These are phyloP conservation scores for Trypanosoma avium DNA, from an alignment of 208 protist species.

Conservation along the genomic window DNA sequence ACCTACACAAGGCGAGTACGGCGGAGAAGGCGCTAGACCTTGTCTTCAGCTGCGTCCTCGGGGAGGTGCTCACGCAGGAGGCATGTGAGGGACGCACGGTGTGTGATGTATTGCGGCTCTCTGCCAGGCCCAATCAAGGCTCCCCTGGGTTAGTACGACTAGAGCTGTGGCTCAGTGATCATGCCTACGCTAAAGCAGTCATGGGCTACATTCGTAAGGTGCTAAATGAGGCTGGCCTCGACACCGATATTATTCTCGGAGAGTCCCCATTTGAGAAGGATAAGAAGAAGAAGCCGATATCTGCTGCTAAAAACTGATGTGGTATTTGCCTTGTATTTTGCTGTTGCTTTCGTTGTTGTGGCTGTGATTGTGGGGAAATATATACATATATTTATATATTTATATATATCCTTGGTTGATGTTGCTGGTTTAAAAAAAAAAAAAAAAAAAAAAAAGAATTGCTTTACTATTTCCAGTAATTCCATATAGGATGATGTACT, in stretches of 20 bases:
- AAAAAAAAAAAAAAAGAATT: neutral
- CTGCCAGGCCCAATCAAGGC: conserved; percentile 62
- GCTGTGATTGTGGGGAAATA: neutral
- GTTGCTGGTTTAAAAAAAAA: neutral
- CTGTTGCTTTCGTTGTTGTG: conserved; percentile 1
- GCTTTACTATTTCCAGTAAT: neutral
- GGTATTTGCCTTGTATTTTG: neutral
- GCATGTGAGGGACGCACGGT: conserved; percentile 55
- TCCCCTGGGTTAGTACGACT: conserved; percentile 67
- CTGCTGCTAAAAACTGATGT: conserved; percentile 5
- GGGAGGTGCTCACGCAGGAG: conserved; percentile 62
- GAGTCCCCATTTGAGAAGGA: conserved; percentile 66
- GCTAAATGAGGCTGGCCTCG: conserved; percentile 50
- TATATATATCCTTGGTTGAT: neutral
- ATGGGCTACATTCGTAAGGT: conserved; percentile 43
- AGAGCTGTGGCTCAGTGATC: conserved; percentile 88
- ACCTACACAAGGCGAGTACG: conserved; percentile 56
- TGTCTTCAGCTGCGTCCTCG: conserved; percentile 71
- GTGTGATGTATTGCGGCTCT: conserved; percentile 86
- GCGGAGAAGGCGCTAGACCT: conserved; percentile 67
- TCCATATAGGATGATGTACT: no score
- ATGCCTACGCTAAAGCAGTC: conserved; percentile 52
- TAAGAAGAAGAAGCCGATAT: conserved; percentile 32
- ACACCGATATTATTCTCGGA: conserved; percentile 51
- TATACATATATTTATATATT: neutral